Evolutionary conservation across 1,284 basidiomycete genomes (phyloP), one percentile per base, ranked within the genome.

Genomic region (Erythrobasidium hasegawianum): DNA sequence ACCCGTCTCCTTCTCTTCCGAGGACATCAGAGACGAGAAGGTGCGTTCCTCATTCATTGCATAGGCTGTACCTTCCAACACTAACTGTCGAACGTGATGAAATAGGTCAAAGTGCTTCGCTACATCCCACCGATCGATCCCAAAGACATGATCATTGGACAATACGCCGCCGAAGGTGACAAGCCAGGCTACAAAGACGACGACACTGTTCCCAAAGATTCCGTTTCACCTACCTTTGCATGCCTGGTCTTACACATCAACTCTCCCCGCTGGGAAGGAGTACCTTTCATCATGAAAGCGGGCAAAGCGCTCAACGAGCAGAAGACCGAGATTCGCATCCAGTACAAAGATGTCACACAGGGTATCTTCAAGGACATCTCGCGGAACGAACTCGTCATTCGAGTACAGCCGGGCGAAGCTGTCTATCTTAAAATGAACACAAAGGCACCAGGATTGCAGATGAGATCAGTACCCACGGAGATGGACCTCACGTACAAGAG

Each of bases 111-210:
- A 81, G 90, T 96, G 16, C 83, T 97, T 54, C 87, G 92, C 54
- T 84, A 85, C 64, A 96, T 97, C 75, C 87, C 89, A 60, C 84
- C 92, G 13, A 86, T 97, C 73, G 82, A 85, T 72, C 80, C 79
- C 52, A 80, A 83, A 68, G 91, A 97, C 73, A 86, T 86, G 33
- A 84, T 97, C 56, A 85, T 97, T 61, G 93, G 94, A 22, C 93
- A 97, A 79, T 97, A 97, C 77, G 88, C 90, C 56, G 82, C 81
- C 45, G 49, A 59, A 56, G 86, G 88, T 73, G 90, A 88, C 75
- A 94, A 96, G 79, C 93, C 94, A 20, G 93, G 93, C n/a, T 97
- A 97, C 78, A 85, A 94, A 71, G 93, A 97, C 72, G 93, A 97
- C 77, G 85, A 89, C 45, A 95, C 90, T 0, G 94, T 97, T 20